Percentiles rank a stretch among this genome's conserved stretches.
Conservation (phyloP, 345 rosid species). For the Eucalyptus viminalis region DNA sequence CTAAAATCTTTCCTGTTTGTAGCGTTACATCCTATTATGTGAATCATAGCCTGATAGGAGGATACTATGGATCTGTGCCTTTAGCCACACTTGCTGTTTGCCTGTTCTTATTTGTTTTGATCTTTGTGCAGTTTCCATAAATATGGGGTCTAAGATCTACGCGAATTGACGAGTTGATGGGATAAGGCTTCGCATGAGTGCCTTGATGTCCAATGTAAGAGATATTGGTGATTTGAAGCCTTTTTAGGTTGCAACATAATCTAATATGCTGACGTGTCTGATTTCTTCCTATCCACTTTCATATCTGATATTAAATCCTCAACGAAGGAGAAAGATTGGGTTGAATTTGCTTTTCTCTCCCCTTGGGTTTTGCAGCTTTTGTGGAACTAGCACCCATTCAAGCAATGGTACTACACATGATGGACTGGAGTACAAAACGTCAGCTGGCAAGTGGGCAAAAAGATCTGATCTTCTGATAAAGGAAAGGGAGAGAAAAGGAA, state of each 20-base stretch:
- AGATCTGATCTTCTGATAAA: conserved; percentile 24
- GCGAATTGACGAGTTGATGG: conserved; percentile 82
- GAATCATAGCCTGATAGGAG: conserved; percentile 31
- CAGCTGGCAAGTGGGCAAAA: conserved; percentile 16
- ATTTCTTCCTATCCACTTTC: background rate
- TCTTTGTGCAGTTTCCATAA: background rate
- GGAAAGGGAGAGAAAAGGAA: conserved; percentile 50
- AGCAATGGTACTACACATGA: conserved; percentile 90
- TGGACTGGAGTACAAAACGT: conserved; percentile 27
- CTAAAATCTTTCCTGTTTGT: background rate
- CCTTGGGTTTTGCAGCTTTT: conserved; percentile 42
- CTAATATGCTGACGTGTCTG: background rate
- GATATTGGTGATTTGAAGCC: background rate
- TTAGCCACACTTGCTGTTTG: background rate
- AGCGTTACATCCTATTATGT: background rate
- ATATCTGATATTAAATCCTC: background rate
- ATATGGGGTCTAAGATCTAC: conserved; percentile 88
- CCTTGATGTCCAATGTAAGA: conserved; percentile 77
- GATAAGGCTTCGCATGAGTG: conserved; percentile 96
- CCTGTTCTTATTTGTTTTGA: background rate
- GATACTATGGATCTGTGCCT: conserved; percentile 65
- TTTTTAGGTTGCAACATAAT: background rate
- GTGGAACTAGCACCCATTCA: conserved; percentile 61
- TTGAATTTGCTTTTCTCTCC: background rate
- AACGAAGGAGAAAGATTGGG: background rate